phyloP scores from a whole-genome alignment of 2,329 filamentous ascomycete genomes.

The Pseudodiploospora longispora region DNA sequence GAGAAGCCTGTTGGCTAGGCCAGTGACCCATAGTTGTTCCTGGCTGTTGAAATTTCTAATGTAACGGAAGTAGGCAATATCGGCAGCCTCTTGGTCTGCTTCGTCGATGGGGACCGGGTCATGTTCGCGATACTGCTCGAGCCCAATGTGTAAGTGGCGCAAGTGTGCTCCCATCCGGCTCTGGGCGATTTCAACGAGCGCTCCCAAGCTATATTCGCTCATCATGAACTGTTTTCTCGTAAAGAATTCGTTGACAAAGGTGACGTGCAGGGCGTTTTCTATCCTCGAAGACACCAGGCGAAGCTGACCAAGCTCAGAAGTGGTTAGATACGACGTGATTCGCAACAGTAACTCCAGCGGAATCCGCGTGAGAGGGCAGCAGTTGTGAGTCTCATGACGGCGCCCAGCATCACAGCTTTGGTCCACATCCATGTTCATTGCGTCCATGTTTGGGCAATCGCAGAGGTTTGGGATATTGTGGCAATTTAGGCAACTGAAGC shows the following conservation, averaged over 20 bases:
- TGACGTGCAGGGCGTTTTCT: conserved; percentile 44
- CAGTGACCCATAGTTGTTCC: conserved; percentile 28
- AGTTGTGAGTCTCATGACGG: too few species aligned
- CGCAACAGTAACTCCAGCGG: conserved; percentile 52
- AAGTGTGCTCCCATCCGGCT: conserved; percentile 32
- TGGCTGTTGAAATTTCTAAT: too few species aligned
- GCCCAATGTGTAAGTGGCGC: conserved; percentile 25
- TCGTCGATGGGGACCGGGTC: conserved; percentile 5
- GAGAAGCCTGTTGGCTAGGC: conserved; percentile 45
- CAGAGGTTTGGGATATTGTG: too few species aligned
- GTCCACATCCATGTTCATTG: too few species aligned
- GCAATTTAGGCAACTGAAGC: too few species aligned
- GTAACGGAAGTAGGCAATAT: too few species aligned
- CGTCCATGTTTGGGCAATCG: too few species aligned
- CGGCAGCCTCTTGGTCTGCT: conserved; percentile 7
- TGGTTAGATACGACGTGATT: conserved; percentile 45
- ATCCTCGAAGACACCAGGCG: conserved; percentile 47
- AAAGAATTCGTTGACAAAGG: conserved; percentile 57
- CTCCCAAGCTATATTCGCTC: conserved; percentile 45
- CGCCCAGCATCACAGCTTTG: too few species aligned
- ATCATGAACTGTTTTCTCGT: conserved; percentile 59
- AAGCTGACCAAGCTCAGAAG: conserved; percentile 45
- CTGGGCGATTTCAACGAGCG: conserved; percentile 45
- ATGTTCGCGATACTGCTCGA: conserved; percentile 17
- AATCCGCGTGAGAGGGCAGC: conserved; percentile 24